Evolutionary conservation across 768 basidiomycete species (phyloP).

Genomic region (Lactifluus rugatus): DNA sequence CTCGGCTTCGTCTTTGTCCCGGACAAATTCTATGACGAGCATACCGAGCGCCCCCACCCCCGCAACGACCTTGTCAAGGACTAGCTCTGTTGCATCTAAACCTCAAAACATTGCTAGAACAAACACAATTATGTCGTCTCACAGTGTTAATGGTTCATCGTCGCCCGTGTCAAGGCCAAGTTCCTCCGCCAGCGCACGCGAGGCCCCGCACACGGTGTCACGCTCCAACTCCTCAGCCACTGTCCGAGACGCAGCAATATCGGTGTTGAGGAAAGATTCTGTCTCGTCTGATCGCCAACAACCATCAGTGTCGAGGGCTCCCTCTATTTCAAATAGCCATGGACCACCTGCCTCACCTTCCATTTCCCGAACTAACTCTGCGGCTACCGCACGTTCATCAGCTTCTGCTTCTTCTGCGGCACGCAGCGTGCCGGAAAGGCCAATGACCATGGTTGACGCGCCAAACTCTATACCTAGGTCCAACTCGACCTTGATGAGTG

Average conservation of each 20-base stretch:
- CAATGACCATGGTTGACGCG: background rate
- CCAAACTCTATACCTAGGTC: background rate
- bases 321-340: background rate
- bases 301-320: background rate
- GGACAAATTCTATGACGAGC: conserved; percentile 8
- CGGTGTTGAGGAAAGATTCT: background rate
- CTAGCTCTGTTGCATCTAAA: conserved; percentile 1
- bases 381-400: conserved; percentile 8
- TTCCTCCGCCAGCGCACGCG: background rate
- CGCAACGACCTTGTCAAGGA: background rate
- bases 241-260: background rate
- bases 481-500: background rate
- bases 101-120: background rate
- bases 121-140: conserved; percentile 3
- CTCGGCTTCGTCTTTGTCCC: background rate
- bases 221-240: conserved; percentile 8
- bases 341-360: background rate
- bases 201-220: background rate
- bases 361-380: conserved; percentile 11
- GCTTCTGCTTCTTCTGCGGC: background rate
- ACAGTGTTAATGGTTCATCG: background rate
- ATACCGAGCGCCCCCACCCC: background rate
- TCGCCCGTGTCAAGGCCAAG: conserved; percentile 3
- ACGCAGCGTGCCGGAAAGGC: background rate
- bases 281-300: background rate